Evolutionary conservation across 352 stramenopile genomes (phyloP).

Genomic region (Pilasporangium apinafurcum): DNA sequence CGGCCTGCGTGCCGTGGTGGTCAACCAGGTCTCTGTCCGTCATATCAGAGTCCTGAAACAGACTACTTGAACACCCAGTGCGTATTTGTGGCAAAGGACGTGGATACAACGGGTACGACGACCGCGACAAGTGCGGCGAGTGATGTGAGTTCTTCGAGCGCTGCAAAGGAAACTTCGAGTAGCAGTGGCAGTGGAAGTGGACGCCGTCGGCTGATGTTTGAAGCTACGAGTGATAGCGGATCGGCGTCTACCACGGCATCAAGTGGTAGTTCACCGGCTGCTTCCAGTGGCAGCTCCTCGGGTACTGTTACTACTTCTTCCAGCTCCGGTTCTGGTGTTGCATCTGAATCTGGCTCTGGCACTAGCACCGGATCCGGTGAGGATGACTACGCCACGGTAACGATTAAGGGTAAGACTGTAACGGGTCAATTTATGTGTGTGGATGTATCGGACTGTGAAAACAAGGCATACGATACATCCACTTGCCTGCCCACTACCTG

Average conservation of each 20-base stretch:
- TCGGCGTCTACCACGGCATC: conserved; percentile 2
- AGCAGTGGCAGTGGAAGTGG: not conserved
- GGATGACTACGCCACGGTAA: conserved; percentile 40
- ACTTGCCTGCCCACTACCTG: conserved; percentile 26
- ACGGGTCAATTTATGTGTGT: conserved; percentile 43
- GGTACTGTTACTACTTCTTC: too few species aligned
- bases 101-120: conserved; percentile 5
- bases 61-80: conserved; percentile 81
- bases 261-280: not conserved
- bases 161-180: conserved; percentile 5
- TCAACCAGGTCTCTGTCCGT: conserved; percentile 67
- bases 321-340: too few species aligned
- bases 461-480: conserved; percentile 23
- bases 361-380: conserved; percentile 17
- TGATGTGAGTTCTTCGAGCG: conserved; percentile 5
- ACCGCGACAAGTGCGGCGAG: conserved; percentile 10
- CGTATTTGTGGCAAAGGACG: conserved; percentile 69
- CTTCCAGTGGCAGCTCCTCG: conserved; percentile 2
- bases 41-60: conserved; percentile 63
- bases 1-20: conserved; percentile 68
- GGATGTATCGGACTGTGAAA: conserved; percentile 34
- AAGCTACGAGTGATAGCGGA: too few species aligned
- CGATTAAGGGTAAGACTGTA: conserved; percentile 41
- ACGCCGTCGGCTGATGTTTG: conserved; percentile 6
- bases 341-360: not conserved